Evolutionary conservation across 306 rosid species (phyloP).

Genomic region (Heteromeles arbutifolia): DNA sequence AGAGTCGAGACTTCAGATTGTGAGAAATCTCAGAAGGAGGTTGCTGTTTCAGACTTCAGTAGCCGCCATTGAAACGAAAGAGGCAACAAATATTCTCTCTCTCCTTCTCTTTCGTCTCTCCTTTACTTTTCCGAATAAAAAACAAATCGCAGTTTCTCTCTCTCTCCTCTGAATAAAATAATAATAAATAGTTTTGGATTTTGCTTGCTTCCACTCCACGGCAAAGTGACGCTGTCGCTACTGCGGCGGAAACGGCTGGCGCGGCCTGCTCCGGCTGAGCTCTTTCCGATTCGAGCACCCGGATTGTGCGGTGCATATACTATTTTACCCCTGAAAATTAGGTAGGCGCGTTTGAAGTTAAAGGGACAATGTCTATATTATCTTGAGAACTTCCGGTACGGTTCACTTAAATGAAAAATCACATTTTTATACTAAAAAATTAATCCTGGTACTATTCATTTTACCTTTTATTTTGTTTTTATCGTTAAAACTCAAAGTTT

Average conservation of each 20-base stretch:
- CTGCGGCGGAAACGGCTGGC: background rate
- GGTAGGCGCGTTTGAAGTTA: no score
- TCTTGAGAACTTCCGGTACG: no score
- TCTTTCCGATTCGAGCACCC: background rate
- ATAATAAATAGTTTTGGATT: background rate
- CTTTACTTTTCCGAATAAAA: background rate
- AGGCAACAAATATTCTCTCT: background rate
- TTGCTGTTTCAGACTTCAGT: slow-evolving; percentile 3
- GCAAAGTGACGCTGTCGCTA: slow-evolving; percentile 2
- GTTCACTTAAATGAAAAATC: no score
- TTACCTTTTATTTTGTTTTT: no score
- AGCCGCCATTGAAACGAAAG: slow-evolving; percentile 8
- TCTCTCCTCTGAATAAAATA: background rate
- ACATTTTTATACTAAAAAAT: no score
- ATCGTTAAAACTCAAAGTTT: no score
- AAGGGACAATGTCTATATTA: background rate
- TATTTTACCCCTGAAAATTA: background rate
- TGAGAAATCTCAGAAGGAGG: background rate
- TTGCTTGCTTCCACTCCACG: slow-evolving; percentile 24
- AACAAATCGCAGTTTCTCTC: background rate
- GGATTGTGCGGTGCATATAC: background rate
- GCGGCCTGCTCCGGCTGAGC: background rate
- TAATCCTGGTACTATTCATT: no score
- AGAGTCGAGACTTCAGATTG: background rate
- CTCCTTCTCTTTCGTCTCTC: background rate